Evolutionary conservation across 2,329 filamentous ascomycete species (phyloP), one percentile per base, ranked within the genome.

Genomic region (Orbilia javanica): DNA sequence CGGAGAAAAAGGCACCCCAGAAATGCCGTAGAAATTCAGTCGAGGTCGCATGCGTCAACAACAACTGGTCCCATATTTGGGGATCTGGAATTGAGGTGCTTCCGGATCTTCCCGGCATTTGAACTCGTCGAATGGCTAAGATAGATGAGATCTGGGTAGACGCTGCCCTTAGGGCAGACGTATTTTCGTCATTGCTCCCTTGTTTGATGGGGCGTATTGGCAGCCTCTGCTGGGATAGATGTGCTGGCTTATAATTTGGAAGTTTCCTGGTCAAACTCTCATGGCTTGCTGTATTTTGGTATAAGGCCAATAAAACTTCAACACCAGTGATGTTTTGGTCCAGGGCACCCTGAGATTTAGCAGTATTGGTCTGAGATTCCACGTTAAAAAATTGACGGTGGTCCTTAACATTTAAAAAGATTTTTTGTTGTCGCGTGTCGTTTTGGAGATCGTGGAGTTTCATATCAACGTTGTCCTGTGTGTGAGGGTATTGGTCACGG

Each of bases 1-100:
- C 95, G 0, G 94, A 97, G 27, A 97, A 87, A 82, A 97, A 99
- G 0, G 94, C 90, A 36, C 89, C 88, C 95, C 95, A 99, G 86
- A 99, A 99, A 84, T 98, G 96, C 81, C 95, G 93, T n/a, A 99
- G 86, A 82, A 98, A 99, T 83, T 99, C 96, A 42, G 93, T 91
- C 0, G 93, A 96, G 0, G 96, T 99, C 66, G 94, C 94, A 83
- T 98, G 94, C 0, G 95, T 97, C 69, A 92, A 87, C 11, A 86
- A 87, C n/a, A 92, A 82, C 18, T 88, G 88, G 80, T 92, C 90
- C 80, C 89, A 90, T 1, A 90, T 85, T 1, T 84, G 81, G 7
- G 84, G 80, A 3, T 60, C 55, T 3, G 55, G 34, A 10, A 27
- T 42, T 8, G 34, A 42, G 15, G n/a, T 18, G 4, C 18, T 42